Percentiles rank a stretch among this genome's conserved stretches.
phyloP scores from a whole-genome alignment of 2,329 filamentous ascomycete species.

The Cordyceps militaris region DNA sequence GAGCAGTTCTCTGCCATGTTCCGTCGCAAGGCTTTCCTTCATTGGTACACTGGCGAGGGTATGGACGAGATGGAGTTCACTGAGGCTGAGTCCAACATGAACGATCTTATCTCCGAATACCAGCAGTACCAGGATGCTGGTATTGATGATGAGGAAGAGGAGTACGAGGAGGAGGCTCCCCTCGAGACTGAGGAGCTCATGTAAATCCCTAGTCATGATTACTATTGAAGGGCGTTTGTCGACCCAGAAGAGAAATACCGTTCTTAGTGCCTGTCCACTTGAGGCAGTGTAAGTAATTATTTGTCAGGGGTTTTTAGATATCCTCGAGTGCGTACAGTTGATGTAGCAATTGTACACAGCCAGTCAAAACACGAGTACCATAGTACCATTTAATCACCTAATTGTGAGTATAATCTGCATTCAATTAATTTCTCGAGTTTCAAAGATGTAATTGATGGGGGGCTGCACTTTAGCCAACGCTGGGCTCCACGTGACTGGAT shows the following conservation, averaged over 20 bases:
- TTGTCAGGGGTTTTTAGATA: conserved; percentile 32
- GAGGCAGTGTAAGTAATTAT: conserved; percentile 25
- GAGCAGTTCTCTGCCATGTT: conserved; percentile 99
- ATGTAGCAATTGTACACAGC: conserved; percentile 26
- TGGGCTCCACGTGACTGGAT: conserved; percentile 23
- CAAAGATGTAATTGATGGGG: conserved; percentile 9
- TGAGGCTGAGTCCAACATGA: conserved; percentile 99
- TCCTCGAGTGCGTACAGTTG: conserved; percentile 29
- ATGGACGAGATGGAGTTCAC: conserved; percentile 99
- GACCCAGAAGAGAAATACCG: background rate
- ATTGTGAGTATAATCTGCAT: conserved; percentile 1
- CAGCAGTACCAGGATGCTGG: conserved; percentile 99
- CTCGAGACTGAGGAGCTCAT: conserved; percentile 57
- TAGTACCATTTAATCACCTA: conserved; percentile 20
- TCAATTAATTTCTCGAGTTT: background rate
- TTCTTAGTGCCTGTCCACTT: conserved; percentile 18
- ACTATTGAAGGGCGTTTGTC: background rate
- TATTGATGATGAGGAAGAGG: conserved; percentile 83
- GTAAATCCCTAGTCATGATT: conserved; percentile 23
- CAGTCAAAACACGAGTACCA: conserved; percentile 25
- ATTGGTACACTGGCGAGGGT: conserved; percentile 99
- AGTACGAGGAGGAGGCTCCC: conserved; percentile 33
- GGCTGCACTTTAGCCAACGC: background rate
- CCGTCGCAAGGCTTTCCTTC: conserved; percentile 99
- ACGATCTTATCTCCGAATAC: conserved; percentile 98